Evolutionary conservation across 495 filamentous ascomycete species (phyloP), one percentile per base, ranked within the genome.

Genomic region (Penicillium nucicola): DNA sequence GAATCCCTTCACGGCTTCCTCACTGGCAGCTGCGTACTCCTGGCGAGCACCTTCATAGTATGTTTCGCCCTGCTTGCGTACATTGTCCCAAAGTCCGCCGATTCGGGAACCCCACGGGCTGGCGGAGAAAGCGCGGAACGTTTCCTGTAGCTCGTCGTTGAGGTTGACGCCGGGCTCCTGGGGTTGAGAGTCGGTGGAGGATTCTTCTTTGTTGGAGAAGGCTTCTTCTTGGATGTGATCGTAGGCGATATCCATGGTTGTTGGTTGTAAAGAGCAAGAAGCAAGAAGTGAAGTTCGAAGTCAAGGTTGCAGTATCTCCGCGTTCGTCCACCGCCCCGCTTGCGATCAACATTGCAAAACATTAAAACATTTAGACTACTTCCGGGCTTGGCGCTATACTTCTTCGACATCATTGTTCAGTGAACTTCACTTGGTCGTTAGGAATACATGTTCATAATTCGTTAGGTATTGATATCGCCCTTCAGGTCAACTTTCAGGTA

Each of bases 211-310:
- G 38, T 86, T 79, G 35, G 88, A 82, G 54, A 89, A 75, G 45
- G 81, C 77, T 64, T 92, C 86, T 73, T 96, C 90, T 62, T 90
- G 86, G 58, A 98, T 95, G 67, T 96, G 91, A 63, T 98, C 93
- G 79, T 97, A 98, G 33, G 93, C 91, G 59, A 95, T 70, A 79
- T 98, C 93, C 93, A 98, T 98, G 58, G 43, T 48, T 50, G 48
- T 33, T 14, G 25, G 46, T 22, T 22, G 20, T 22, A 22, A 22
- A 32, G n/a, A n/a, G n/a, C n/a, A n/a, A n/a, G n/a, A n/a, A 41
- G 46, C 15, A 23, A 46, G 48, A 41, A 51, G 28, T 30, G 35
- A 34, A 53, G 40, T 33, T 28, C 31, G 50, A 55, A 55, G 47
- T 51, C 48, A 52, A 44, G 40, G 50, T 53, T 49, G 55, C 55